Percentiles rank a stretch among this genome's conserved stretches.
Evolutionary conservation across 2,329 filamentous ascomycete species (phyloP).

Genomic region (Xylariaceae sp.): DNA sequence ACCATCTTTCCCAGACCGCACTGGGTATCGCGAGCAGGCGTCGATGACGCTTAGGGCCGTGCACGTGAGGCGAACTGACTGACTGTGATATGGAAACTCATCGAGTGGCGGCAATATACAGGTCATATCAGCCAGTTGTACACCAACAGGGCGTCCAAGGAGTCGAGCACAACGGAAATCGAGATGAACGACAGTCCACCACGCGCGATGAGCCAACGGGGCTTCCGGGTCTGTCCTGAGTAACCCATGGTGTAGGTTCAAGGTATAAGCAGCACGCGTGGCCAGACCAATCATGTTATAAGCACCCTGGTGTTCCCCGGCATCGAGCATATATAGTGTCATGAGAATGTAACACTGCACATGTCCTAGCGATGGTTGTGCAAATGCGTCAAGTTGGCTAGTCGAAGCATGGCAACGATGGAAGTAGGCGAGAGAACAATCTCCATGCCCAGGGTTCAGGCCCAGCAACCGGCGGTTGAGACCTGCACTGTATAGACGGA

Average conservation of each 20-base stretch:
- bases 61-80: conserved; percentile 10
- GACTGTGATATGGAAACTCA: conserved; percentile 13
- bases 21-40: conserved; percentile 12
- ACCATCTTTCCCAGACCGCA: conserved; percentile 5
- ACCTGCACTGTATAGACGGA: conserved; percentile 19
- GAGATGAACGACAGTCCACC: conserved; percentile 25
- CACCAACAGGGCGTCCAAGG: conserved; percentile 18
- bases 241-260: conserved; percentile 20
- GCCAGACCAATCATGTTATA: conserved; percentile 27
- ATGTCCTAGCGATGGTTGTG: conserved; percentile 16
- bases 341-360: conserved; percentile 25
- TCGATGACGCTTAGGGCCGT: conserved; percentile 17
- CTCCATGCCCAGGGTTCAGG: conserved; percentile 15
- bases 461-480: conserved; percentile 22
- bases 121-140: conserved; percentile 22
- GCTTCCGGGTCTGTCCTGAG: conserved; percentile 9
- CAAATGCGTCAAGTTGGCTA: conserved; percentile 18
- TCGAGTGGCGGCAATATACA: conserved; percentile 10
- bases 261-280: conserved; percentile 17
- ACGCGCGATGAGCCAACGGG: conserved; percentile 13
- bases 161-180: conserved; percentile 24
- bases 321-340: conserved; percentile 23
- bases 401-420: conserved; percentile 20
- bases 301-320: conserved; percentile 21
- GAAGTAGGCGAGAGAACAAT: conserved; percentile 23